These are phyloP conservation scores for Neohortaea acidophila DNA, from an alignment of 495 filamentous ascomycete genomes.

Conservation along the genomic window DNA sequence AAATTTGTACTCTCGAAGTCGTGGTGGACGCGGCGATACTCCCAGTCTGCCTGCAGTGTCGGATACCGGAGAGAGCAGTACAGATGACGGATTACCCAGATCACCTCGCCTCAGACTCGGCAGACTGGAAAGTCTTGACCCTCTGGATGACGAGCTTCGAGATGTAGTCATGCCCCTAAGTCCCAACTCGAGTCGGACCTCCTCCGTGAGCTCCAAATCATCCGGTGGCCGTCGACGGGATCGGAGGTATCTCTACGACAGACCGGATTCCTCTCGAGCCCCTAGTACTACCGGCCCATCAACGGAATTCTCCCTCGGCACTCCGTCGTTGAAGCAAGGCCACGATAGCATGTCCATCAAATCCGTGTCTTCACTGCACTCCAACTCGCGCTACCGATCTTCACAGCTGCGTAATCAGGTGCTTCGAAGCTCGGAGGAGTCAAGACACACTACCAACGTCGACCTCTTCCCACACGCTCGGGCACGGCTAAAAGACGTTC, in stretches of 20 bases:
- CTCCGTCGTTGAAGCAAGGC: slow-evolving; percentile 34
- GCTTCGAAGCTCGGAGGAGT: slow-evolving; percentile 43
- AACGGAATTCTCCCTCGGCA: slow-evolving; percentile 49
- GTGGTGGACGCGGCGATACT: slow-evolving; percentile 8
- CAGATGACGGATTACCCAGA: slow-evolving; percentile 38
- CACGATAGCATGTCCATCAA: slow-evolving; percentile 47
- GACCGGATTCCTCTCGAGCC: slow-evolving; percentile 35
- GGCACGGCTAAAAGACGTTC: slow-evolving; percentile 61
- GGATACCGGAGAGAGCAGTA: slow-evolving; percentile 44
- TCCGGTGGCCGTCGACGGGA: slow-evolving; percentile 23
- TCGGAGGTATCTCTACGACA: slow-evolving; percentile 38
- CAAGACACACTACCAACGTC: slow-evolving; percentile 35
- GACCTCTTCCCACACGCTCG: slow-evolving; percentile 58
- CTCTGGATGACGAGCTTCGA: slow-evolving; percentile 36
- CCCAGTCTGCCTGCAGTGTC: slow-evolving; percentile 35
- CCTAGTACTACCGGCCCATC: slow-evolving; percentile 35
- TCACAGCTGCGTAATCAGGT: slow-evolving; percentile 76
- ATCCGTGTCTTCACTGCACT: slow-evolving; percentile 50
- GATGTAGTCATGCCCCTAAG: slow-evolving; percentile 31
- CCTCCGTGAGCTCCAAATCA: slow-evolving; percentile 32
- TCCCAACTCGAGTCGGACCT: slow-evolving; percentile 26
- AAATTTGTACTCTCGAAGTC: slow-evolving; percentile 17
- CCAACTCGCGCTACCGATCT: slow-evolving; percentile 33
- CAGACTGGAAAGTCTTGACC: slow-evolving; percentile 42
- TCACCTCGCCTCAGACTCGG: slow-evolving; percentile 53